Conservation (phyloP, 768 basidiomycete genomes). For the Clathrus columnatus region DNA sequence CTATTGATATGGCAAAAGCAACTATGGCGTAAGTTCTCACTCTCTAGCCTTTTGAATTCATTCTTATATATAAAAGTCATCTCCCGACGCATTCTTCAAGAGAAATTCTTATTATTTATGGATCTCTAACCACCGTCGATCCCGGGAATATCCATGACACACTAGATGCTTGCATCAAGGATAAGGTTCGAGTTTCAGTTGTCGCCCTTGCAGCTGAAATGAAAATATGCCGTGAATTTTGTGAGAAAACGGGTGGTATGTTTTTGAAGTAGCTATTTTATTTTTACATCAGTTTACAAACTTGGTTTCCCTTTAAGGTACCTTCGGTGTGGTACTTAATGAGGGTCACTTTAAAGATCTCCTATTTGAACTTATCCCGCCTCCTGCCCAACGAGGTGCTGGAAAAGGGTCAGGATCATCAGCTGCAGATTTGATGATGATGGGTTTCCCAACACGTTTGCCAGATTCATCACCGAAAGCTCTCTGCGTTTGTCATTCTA, state of each 20-base stretch:
- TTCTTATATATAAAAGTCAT: conserved; percentile 47
- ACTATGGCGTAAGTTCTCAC: conserved; percentile 66
- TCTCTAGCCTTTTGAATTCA: background rate
- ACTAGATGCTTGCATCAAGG: conserved; percentile 72
- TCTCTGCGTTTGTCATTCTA: conserved; percentile 89
- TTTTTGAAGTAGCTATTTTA: conserved; percentile 2
- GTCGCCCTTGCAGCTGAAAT: conserved; percentile 96
- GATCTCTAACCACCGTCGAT: conserved; percentile 93
- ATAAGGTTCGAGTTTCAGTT: conserved; percentile 84
- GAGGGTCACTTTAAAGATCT: conserved; percentile 96
- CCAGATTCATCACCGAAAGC: conserved; percentile 76
- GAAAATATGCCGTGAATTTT: conserved; percentile 91
- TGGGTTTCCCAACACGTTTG: conserved; percentile 94
- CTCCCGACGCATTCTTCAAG: conserved; percentile 96
- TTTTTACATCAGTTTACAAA: background rate
- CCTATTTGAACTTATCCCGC: conserved; percentile 90
- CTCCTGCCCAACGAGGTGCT: conserved; percentile 70
- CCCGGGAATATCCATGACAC: conserved; percentile 96
- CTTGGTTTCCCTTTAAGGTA: conserved; percentile 26
- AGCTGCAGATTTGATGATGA: conserved; percentile 92
- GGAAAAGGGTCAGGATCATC: conserved; percentile 38
- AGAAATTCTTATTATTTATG: conserved; percentile 89
- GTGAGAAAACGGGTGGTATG: conserved; percentile 86
- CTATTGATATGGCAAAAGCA: conserved; percentile 91
- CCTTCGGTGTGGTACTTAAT: conserved; percentile 94